Base-by-base conservation (phyloP, 2,329 filamentous ascomycete species). In the Ophiostoma himal-ulmi region DNA sequence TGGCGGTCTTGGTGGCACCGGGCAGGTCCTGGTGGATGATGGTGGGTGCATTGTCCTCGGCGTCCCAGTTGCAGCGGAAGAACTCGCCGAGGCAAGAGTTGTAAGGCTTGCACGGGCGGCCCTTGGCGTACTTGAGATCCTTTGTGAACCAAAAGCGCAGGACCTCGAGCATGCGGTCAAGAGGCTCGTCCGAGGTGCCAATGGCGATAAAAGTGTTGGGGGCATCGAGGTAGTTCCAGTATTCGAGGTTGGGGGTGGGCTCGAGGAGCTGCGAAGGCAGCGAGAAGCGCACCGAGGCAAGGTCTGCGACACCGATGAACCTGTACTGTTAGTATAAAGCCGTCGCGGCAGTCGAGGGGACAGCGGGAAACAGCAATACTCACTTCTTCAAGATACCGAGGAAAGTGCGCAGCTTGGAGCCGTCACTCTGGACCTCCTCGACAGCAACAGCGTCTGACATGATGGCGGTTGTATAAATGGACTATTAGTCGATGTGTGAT, bases 121-220 rank as follows among this genome's bases (percentile, higher is more conserved):
- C 94, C 83, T 98, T 98, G 79, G 96, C 92, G 77, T 98, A 99
- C 87, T 99, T 99, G 80, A 99, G 80, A 80, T 99, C 95, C 80
- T 99, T 99, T 73, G 95, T 98, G 77, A 98, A 96, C 95, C 95
- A 99, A 81, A 98, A 99, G 72, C 94, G 89, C 76, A 98, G 81
- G 39, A 96, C 93, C 77, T 94, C 94, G 68, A 99, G 86, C 92
- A 97, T 97, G 75, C 95, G 93, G 75, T 95, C 94, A 70, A 98
- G 83, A 13, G 91, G 87, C 75, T 98, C 93, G 75, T 98, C 91
- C 22, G 94, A 95, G 76, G 94, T 94, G 76, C 94, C 95, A 76
- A 90, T 90, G 65, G 86, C 86, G 74, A 88, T 82, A 74, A 99
- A 97, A 67, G 94, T 92, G 80, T 96, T 96, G 30, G 94, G 94